Percentiles rank a stretch among this genome's conserved stretches.
These are phyloP conservation scores for Trichoderma sp. DNA, from an alignment of 2,329 filamentous ascomycete genomes.

Conservation along the genomic window DNA sequence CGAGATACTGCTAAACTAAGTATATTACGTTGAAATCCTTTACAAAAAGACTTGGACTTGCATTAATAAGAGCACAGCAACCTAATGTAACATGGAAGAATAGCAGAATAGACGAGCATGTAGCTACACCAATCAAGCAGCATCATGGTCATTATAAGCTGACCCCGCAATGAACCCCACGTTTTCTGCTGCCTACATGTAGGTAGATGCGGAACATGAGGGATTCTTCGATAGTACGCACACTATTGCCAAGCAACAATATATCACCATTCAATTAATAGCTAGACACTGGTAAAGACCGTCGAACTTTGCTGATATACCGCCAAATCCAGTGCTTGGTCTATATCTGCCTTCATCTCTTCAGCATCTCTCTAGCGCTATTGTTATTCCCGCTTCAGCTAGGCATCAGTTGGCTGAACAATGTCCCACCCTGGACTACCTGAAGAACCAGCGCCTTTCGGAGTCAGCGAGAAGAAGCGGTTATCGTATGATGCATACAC, in stretches of 20 bases:
- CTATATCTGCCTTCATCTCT: not conserved
- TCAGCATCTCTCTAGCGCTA: not conserved
- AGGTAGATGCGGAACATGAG: not conserved
- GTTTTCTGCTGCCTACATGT: not conserved
- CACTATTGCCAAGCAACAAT: not conserved
- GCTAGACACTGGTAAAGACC: not conserved
- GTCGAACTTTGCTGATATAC: not conserved
- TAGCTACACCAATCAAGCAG: not conserved
- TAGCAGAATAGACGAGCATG: not conserved
- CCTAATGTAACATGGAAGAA: not conserved
- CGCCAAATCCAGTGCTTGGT: not conserved
- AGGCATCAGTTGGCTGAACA: not conserved
- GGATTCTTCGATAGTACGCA: too few species aligned
- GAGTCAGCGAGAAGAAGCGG: not conserved
- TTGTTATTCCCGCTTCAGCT: not conserved
- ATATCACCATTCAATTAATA: not conserved
- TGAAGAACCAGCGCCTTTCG: not conserved
- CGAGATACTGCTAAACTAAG: not conserved
- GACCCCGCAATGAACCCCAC: not conserved
- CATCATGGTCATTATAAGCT: not conserved
- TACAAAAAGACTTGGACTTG: too few species aligned
- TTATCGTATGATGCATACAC: not conserved
- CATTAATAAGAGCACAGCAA: too few species aligned
- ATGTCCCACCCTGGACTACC: not conserved
- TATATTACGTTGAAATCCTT: not conserved